Evolutionary conservation across 2,329 filamentous ascomycete genomes (phyloP), one percentile per base, ranked within the genome.

Genomic region (Aspergillus puulaauensis): DNA sequence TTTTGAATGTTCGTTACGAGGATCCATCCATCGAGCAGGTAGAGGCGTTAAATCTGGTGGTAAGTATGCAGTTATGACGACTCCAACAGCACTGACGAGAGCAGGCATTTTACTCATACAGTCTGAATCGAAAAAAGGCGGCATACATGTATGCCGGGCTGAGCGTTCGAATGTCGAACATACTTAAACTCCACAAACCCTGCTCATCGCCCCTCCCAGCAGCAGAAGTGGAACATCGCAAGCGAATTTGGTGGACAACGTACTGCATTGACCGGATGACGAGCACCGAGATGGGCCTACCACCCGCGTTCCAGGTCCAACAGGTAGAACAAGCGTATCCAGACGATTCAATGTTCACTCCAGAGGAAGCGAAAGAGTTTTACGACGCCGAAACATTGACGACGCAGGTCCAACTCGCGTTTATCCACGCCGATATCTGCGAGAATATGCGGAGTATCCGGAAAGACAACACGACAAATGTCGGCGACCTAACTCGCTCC

Each of bases 171-270:
- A 52, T 64, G 31, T 54, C 56, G 14, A 56, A 55, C 19, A 56
- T 60, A 3, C 52, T 65, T 1, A 53, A 56, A 24, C 52, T 65
- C n/a, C 57, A 59, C 17, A 52, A 43, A 31, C 19, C 37, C 19
- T 27, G 17, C 7, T 19, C 39, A 19, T 21, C 37, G 6, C n/a
- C 21, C 5, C 4, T 15, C 9, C 21, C 37, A 31, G n/a, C 44
- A 12, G 14, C 59, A 9, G 62, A 64, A 41, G 23, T 43, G 11
- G 63, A 66, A 40, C 62, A 66, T 35, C 53, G 56, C 3, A 61
- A 60, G 19, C 64, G 64, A 9, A 54, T 66, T 3, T 66, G 63
- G 63, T 65, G 64, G 64, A 64, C 64, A n/a, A 47, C 61, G 27
- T 52, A 53, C 35, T 61, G 57, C 31, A 50, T 63, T 6, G 61